phyloP scores from a whole-genome alignment of 2,329 filamentous ascomycete species.

The Penicillium concentricum region DNA sequence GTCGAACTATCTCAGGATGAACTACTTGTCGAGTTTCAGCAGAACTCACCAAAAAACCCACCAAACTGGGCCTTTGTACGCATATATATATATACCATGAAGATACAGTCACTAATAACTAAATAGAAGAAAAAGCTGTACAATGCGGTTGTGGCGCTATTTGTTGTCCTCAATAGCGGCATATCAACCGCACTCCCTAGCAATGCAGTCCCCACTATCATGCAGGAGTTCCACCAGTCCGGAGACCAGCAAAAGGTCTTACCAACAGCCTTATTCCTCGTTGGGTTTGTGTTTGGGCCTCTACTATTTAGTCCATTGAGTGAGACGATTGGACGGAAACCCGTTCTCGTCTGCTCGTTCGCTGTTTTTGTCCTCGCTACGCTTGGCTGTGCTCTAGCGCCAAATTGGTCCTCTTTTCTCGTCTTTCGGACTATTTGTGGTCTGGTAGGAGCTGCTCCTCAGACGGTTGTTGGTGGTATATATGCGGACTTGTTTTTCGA shows the following conservation, averaged over 20 bases:
- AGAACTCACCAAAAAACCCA: slow-evolving; percentile 24
- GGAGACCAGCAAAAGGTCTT: slow-evolving; percentile 32
- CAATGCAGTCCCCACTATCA: slow-evolving; percentile 39
- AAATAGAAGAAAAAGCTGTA: slow-evolving; percentile 30
- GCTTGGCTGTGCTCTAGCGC: slow-evolving; percentile 44
- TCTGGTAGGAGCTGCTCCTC: slow-evolving; percentile 41
- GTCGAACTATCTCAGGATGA: slow-evolving; percentile 20
- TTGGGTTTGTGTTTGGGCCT: slow-evolving; percentile 43
- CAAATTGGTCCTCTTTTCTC: slow-evolving; percentile 41
- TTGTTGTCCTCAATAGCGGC: slow-evolving; percentile 39
- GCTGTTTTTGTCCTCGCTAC: slow-evolving; percentile 41
- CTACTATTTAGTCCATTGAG: slow-evolving; percentile 44
- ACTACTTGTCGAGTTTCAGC: slow-evolving; percentile 28
- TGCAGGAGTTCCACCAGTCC: slow-evolving; percentile 31
- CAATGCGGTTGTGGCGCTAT: slow-evolving; percentile 25
- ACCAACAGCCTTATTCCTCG: slow-evolving; percentile 39
- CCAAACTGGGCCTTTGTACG: slow-evolving; percentile 31
- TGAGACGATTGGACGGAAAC: slow-evolving; percentile 42
- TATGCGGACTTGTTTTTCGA: slow-evolving; percentile 48
- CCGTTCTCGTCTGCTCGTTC: slow-evolving; percentile 52
- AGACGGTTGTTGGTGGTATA: slow-evolving; percentile 46
- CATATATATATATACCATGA: neutral
- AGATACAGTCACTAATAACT: neutral
- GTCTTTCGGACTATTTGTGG: slow-evolving; percentile 47
- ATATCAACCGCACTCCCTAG: slow-evolving; percentile 40